Conservation (phyloP, 352 stramenopile species). For the Poterioochromonas sp. region DNA sequence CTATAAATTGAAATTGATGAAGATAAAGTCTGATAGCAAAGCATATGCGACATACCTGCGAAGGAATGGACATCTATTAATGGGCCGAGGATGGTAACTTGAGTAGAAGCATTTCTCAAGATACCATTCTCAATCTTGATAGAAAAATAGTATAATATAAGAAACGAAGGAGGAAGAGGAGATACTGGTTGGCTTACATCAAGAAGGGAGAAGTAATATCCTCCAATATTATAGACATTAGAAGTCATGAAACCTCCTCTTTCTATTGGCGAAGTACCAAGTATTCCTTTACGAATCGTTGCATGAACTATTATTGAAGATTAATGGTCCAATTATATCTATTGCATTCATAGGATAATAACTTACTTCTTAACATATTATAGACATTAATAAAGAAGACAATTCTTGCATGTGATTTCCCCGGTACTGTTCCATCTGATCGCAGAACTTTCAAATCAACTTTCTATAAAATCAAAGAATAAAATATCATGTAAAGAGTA, state of each 20-base stretch:
- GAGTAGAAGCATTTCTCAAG: neutral
- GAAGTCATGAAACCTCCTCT: neutral
- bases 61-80: too few species aligned
- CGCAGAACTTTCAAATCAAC: neutral
- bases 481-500: too few species aligned
- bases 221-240: conserved; percentile 16
- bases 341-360: too few species aligned
- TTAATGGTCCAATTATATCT: too few species aligned
- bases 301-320: conserved; percentile 16
- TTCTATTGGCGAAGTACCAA: neutral
- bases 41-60: too few species aligned
- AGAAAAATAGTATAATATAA: neutral
- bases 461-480: too few species aligned
- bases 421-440: neutral
- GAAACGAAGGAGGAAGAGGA: neutral
- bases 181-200: neutral
- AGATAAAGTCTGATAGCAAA: too few species aligned
- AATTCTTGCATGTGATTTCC: too few species aligned
- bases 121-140: conserved; percentile 17
- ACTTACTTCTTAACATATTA: conserved; percentile 3
- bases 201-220: neutral
- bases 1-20: too few species aligned
- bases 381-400: conserved; percentile 15
- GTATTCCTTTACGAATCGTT: neutral
- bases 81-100: neutral